Base-by-base conservation (phyloP, 2,329 filamentous ascomycete genomes). In the Paraconiothyrium brasiliense region DNA sequence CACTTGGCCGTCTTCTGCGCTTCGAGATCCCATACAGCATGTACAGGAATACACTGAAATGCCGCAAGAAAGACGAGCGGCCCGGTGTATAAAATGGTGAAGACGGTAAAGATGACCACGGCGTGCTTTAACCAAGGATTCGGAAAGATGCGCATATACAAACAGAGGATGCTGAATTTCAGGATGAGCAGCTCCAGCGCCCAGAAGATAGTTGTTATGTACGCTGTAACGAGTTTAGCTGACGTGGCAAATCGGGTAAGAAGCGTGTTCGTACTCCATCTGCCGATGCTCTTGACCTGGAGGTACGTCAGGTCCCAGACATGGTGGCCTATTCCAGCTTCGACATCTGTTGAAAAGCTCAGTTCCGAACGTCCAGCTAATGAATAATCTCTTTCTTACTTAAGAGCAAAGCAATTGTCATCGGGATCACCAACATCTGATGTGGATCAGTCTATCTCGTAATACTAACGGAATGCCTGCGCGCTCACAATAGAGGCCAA, bases 51-150 rank as follows among this genome's bases (percentile, higher is more conserved):
- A 22, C 51, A 54, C 22, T 54, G 51, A 14, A 54, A 43, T 8
- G 35, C 35, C 22, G 51, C 51, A 20, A 54, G 22, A 14, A 22
- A 22, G 22, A 54, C 27, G 4, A 54, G 37, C 30, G 51, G 51
- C 24, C 37, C 22, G 11, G 51, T 54, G 37, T 41, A 54, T 8
- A 54, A 43, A 11, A 34, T 43, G 9, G 51, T 54, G n/a, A 54
- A 54, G 9, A 43, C 34, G 35, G 51, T 41, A 11, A 54, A 54
- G 7, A 39, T 16, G 14, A 41, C 27, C 7, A 54, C 30, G 3
- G n/a, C 51, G 16, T 35, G 51, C 51, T 54, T 54, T 10, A 54
- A 22, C 51, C 51, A 54, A 16, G 32, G 51, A 24, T 54, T 54
- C 35, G 51, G 51, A 24, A 54, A 54, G 11, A 54, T 39, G 16